Evolutionary conservation across 176 grass and related monocot species (phyloP), one percentile per base, ranked within the genome.

Genomic region (Guadua angustifolia): DNA sequence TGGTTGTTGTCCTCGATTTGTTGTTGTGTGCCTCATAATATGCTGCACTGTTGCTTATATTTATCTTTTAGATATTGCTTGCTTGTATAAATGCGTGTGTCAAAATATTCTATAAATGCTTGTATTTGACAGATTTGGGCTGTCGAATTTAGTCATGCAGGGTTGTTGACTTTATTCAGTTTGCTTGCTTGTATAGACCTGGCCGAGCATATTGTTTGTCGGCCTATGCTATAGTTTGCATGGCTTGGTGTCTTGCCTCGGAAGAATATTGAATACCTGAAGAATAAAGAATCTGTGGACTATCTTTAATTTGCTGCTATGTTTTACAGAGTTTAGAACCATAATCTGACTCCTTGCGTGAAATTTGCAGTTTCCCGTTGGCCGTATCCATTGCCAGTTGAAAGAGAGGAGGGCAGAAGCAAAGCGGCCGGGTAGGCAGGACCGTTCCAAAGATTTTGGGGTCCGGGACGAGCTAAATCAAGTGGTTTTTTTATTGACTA

Each of bases 371-470:
- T 90, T 93, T 39, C 88, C 91, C 5, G 91, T 93, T 0, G 91
- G 91, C 0, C 88, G 91, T 36, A 88, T 93, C 85, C 88, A 93
- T 55, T 82, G 91, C 1, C 85, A 75, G 15, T 49, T 92, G 68
- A 90, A 92, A 60, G 63, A 73, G 14, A 61, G 87, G 63, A 29
- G 29, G 29, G 1, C 73, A 9, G 73, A 88, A 15, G 81, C 87
- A 29, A 35, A 82, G 40, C 21, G 84, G 87, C 9, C 77, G 85
- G 13, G 91, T 93, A 5, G 91, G 82, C n/a, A n/a, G n/a, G n/a
- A n/a, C n/a, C n/a, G n/a, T n/a, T n/a, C n/a, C n/a, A n/a, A n/a
- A n/a, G n/a, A n/a, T n/a, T n/a, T n/a, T n/a, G n/a, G n/a, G n/a
- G n/a, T n/a, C n/a, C n/a, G n/a, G n/a, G n/a, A n/a, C n/a, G n/a